Evolutionary conservation across 805 yeast species (phyloP).

Genomic region (Ogataea parapolymorpha): DNA sequence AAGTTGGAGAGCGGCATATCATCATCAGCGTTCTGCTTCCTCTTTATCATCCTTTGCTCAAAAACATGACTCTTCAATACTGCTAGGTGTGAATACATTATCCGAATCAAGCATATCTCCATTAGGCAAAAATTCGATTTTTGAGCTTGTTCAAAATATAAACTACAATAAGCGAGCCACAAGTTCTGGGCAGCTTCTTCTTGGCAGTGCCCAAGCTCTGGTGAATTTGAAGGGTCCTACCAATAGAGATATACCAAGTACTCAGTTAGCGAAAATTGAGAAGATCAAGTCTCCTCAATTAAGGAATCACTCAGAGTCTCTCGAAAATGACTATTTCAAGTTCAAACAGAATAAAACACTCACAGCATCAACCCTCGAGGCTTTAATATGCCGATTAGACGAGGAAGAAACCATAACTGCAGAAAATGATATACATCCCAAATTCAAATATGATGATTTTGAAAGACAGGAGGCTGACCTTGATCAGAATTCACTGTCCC

Average conservation of each 20-base stretch:
- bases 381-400: slow-evolving; percentile 27
- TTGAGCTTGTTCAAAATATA: slow-evolving; percentile 65
- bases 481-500: slow-evolving; percentile 32
- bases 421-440: slow-evolving; percentile 10
- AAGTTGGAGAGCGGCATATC: background rate
- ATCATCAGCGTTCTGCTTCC: slow-evolving; percentile 24
- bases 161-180: slow-evolving; percentile 37
- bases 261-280: slow-evolving; percentile 55
- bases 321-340: slow-evolving; percentile 43
- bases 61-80: slow-evolving; percentile 35
- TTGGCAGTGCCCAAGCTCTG: slow-evolving; percentile 37
- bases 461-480: slow-evolving; percentile 25
- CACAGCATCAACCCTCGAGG: slow-evolving; percentile 41
- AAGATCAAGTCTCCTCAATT: slow-evolving; percentile 43
- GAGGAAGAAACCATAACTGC: slow-evolving; percentile 21
- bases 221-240: slow-evolving; percentile 65
- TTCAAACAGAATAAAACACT: slow-evolving; percentile 42
- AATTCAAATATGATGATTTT: background rate
- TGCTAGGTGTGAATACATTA: slow-evolving; percentile 39
- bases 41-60: slow-evolving; percentile 26
- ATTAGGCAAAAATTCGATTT: slow-evolving; percentile 72
- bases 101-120: slow-evolving; percentile 46
- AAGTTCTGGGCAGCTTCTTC: slow-evolving; percentile 28
- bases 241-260: slow-evolving; percentile 77
- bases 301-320: slow-evolving; percentile 40